Evolutionary conservation across 345 rosid genomes (phyloP).

Genomic region (Hibiscus mutabilis): DNA sequence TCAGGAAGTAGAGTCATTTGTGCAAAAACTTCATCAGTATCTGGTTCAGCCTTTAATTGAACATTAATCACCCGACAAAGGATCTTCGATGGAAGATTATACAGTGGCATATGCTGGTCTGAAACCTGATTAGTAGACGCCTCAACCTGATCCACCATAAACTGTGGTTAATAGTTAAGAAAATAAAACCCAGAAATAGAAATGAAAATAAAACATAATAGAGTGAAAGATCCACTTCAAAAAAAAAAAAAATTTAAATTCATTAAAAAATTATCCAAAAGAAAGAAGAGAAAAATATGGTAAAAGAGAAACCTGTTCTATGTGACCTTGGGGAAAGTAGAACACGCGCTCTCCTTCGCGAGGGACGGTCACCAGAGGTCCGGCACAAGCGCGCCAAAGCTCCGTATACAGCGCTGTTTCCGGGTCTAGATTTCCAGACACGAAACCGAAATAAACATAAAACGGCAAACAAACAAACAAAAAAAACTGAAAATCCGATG

Average conservation of each 20-base stretch:
- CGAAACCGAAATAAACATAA: neutral
- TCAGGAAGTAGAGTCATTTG: conserved; percentile 74
- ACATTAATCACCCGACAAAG: conserved; percentile 74
- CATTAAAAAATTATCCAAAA: too few relatives aligned
- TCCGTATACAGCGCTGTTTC: conserved; percentile 62
- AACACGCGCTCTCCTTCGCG: conserved; percentile 64
- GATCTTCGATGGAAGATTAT: conserved; percentile 58
- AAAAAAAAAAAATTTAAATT: neutral
- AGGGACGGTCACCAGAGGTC: conserved; percentile 76
- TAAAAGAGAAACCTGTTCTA: conserved; percentile 59
- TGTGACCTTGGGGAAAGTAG: conserved; percentile 91
- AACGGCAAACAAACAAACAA: neutral
- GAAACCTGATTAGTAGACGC: conserved; percentile 74
- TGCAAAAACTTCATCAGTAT: conserved; percentile 81
- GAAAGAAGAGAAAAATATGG: neutral
- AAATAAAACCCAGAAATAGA: neutral
- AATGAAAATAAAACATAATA: too few relatives aligned
- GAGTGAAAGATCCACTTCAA: neutral
- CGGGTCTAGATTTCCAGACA: conserved; percentile 30
- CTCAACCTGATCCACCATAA: conserved; percentile 47
- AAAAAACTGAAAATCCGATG: neutral
- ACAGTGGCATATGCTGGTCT: conserved; percentile 71
- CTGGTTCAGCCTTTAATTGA: conserved; percentile 69
- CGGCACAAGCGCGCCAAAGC: conserved; percentile 96
- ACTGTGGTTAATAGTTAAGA: neutral